Evolutionary conservation across 306 rosid genomes (phyloP).

Genomic region (Malus sieversii): DNA sequence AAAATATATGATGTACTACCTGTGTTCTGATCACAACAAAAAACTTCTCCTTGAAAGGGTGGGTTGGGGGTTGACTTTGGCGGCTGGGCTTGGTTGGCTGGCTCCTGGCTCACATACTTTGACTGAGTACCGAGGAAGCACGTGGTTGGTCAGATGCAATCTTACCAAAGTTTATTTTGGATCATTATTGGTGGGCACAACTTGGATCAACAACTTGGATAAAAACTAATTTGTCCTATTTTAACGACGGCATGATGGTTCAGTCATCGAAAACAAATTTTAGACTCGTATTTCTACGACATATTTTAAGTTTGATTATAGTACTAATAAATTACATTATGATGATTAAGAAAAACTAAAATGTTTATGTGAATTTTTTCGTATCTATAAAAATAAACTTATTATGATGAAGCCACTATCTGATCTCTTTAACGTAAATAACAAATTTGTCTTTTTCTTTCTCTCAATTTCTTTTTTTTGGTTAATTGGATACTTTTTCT

Average conservation of each 20-base stretch:
- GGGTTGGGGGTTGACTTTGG: background rate
- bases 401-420: rapidly evolving
- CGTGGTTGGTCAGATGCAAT: background rate
- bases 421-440: no score
- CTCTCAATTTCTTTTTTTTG: no score
- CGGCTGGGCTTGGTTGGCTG: background rate
- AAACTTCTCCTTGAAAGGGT: background rate
- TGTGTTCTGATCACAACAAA: no score
- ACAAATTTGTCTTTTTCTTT: no score
- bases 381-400: no score
- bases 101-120: background rate
- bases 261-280: rapidly evolving
- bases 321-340: rapidly evolving
- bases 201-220: no score
- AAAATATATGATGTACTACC: no score
- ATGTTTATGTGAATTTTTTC: rapidly evolving
- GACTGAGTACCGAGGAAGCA: background rate
- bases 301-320: rapidly evolving
- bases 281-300: rapidly evolving
- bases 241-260: no score
- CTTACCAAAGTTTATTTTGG: background rate
- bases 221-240: background rate
- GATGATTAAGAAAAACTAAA: rapidly evolving
- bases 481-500: no score
- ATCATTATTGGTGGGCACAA: background rate